These are phyloP conservation scores for Naganishia liquefaciens DNA, from an alignment of 1,284 basidiomycete species.

Conservation along the genomic window DNA sequence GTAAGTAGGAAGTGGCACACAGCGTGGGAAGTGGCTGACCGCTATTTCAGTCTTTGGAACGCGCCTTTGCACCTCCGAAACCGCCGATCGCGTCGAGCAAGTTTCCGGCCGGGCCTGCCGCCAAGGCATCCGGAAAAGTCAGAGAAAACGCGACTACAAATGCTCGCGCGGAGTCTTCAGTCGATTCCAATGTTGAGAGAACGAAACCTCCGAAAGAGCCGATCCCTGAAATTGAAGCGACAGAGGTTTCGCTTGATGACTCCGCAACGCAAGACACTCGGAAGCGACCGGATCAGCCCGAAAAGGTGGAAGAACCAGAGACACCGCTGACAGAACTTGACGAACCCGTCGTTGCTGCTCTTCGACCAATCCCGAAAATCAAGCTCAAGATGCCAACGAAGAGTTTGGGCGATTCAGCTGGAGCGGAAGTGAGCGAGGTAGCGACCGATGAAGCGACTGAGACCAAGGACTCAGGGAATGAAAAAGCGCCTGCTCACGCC, in stretches of 20 bases:
- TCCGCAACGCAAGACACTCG: no score
- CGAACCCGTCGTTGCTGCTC: neutral
- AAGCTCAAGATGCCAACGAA: conserved; percentile 6
- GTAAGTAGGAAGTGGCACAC: neutral
- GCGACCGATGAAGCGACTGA: no score
- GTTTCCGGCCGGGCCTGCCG: neutral
- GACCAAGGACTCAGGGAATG: neutral
- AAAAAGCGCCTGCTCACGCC: neutral
- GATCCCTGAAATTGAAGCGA: no score
- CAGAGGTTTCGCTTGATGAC: no score
- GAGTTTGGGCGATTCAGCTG: no score
- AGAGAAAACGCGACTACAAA: neutral
- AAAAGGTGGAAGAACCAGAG: conserved; percentile 18
- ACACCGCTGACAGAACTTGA: conserved; percentile 13
- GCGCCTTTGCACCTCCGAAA: neutral
- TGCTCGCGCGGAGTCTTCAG: neutral
- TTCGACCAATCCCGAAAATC: conserved; percentile 5
- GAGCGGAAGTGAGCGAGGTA: no score
- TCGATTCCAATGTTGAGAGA: neutral
- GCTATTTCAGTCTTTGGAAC: conserved; percentile 13
- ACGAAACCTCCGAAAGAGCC: no score
- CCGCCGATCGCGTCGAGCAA: no score
- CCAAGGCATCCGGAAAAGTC: neutral
- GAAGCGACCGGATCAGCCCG: neutral
- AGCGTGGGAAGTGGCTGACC: no score